phyloP scores from a whole-genome alignment of 2,329 filamentous ascomycete species.

The Pseudogymnoascus verrucosus region DNA sequence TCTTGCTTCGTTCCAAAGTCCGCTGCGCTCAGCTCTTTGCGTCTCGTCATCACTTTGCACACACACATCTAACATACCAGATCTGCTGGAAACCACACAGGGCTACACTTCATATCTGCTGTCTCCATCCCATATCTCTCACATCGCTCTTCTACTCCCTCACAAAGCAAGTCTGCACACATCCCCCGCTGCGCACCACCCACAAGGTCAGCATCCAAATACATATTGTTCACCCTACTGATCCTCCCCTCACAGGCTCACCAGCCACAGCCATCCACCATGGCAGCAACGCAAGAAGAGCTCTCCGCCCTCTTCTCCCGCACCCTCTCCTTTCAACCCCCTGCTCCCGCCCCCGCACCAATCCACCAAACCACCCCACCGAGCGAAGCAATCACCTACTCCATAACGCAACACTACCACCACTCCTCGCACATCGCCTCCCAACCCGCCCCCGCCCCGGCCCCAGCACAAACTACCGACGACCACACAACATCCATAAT shows the following conservation, averaged over 20 bases:
- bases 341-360: conserved; percentile 26
- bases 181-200: not conserved
- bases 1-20: conserved; percentile 26
- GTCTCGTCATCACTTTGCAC: conserved; percentile 9
- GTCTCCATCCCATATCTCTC: not conserved
- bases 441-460: conserved; percentile 26
- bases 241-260: not conserved
- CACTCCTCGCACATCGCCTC: conserved; percentile 61
- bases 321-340: conserved; percentile 56
- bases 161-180: conserved; percentile 15
- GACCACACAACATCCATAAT: conserved; percentile 47
- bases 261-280: not conserved
- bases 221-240: not conserved
- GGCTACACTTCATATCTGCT: no score
- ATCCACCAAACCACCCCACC: conserved; percentile 22
- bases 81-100: not conserved
- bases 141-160: conserved; percentile 13
- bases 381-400: conserved; percentile 55
- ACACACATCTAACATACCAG: conserved; percentile 23
- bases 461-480: conserved; percentile 38
- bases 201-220: conserved; percentile 23
- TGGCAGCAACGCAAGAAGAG: conserved; percentile 65
- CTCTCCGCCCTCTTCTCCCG: conserved; percentile 71
- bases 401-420: conserved; percentile 74
- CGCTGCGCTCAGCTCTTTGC: conserved; percentile 21